phyloP scores from a whole-genome alignment of 2,329 filamentous ascomycete genomes.

The Ascochyta fabae region DNA sequence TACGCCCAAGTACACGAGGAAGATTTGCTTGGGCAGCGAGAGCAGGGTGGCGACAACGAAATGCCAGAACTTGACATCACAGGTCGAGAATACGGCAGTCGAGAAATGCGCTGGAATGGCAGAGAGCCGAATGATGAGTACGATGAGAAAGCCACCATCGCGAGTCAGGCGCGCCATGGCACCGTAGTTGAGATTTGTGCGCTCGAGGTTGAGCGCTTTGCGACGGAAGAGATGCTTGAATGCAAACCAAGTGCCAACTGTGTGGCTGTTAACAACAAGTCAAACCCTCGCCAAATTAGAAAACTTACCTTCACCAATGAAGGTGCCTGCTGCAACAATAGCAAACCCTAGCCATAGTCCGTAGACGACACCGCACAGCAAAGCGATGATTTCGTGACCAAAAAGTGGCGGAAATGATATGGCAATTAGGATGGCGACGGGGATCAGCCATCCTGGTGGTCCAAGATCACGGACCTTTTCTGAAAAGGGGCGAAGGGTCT shows the following conservation, averaged over 20 bases:
- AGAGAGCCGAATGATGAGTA: conserved; percentile 43
- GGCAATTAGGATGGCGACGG: conserved; percentile 41
- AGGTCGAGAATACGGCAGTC: conserved; percentile 46
- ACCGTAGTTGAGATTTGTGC: conserved; percentile 46
- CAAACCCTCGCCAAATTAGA: no score
- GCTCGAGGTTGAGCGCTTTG: conserved; percentile 41
- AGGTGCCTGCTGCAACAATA: conserved; percentile 44
- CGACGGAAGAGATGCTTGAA: conserved; percentile 43
- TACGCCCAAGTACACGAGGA: conserved; percentile 46
- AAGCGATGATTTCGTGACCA: conserved; percentile 43
- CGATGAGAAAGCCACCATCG: conserved; percentile 44
- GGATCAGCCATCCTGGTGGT: conserved; percentile 46
- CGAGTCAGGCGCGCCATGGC: conserved; percentile 45
- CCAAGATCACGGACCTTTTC: conserved; percentile 41
- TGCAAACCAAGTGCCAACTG: conserved; percentile 47
- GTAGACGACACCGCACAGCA: conserved; percentile 46
- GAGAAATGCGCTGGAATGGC: conserved; percentile 46
- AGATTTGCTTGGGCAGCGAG: conserved; percentile 46
- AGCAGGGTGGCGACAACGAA: conserved; percentile 44
- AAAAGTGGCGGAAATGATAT: conserved; percentile 47
- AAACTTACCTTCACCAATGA: conserved; percentile 42
- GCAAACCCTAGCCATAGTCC: conserved; percentile 45
- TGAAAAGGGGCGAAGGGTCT: conserved; percentile 45
- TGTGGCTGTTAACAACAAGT: conserved; percentile 16
- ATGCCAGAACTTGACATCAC: conserved; percentile 47